phyloP scores from a whole-genome alignment of 257 asterid genomes.

The Thymus mandschuricus region DNA sequence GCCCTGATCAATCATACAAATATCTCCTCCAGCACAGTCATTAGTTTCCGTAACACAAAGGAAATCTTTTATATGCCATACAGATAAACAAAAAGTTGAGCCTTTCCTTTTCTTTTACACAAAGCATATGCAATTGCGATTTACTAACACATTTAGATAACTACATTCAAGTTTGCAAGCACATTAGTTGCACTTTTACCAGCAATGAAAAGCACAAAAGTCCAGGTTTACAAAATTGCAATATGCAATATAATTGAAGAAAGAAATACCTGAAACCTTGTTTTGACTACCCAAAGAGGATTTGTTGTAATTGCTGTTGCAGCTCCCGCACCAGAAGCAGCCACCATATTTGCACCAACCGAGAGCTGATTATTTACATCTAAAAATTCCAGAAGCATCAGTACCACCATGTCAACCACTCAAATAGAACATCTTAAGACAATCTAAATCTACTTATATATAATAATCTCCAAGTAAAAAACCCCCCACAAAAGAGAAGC shows the following conservation, averaged over 20 bases:
- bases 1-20: not conserved
- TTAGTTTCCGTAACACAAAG: too few relatives aligned
- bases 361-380: constrained; percentile 75
- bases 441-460: not conserved
- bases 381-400: constrained; percentile 37
- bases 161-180: not conserved
- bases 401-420: not conserved
- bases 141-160: not conserved
- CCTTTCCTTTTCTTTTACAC: not conserved
- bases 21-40: constrained; percentile 8
- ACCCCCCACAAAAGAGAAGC: constrained; percentile 10
- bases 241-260: constrained; percentile 20
- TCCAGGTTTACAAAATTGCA: not conserved
- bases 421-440: not conserved
- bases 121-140: constrained; percentile 12
- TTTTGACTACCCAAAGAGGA: constrained; percentile 99
- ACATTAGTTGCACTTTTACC: not conserved
- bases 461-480: constrained; percentile 13
- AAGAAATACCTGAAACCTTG: constrained; percentile 78
- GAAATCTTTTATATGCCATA: not conserved
- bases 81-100: not conserved
- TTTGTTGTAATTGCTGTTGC: constrained; percentile 86
- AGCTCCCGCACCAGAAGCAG: constrained; percentile 98
- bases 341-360: constrained; percentile 79
- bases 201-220: constrained; percentile 16